A percentile compares a stretch with the other conserved stretches of the same genome.
These are phyloP conservation scores for Lanmaoa rubissima DNA, from an alignment of 768 basidiomycete species.

Conservation along the genomic window DNA sequence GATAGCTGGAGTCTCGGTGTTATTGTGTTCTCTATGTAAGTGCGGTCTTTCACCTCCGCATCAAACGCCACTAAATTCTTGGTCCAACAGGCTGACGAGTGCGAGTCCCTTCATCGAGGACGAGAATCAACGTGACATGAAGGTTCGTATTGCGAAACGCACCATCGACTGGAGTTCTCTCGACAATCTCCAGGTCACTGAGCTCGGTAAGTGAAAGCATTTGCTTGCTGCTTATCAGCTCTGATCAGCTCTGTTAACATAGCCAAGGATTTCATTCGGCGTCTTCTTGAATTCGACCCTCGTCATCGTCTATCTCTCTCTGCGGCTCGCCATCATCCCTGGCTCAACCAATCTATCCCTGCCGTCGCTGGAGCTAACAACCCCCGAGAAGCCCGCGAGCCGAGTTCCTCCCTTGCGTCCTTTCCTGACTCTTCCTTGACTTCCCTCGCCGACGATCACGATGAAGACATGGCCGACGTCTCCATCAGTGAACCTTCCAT, in stretches of 20 bases:
- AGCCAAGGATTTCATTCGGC: conserved; percentile 67
- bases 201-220: conserved; percentile 41
- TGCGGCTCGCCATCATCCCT: conserved; percentile 69
- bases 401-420: conserved; percentile 10
- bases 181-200: conserved; percentile 36
- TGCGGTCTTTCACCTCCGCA: background rate
- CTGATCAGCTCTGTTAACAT: conserved; percentile 32
- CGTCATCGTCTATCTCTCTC: conserved; percentile 65
- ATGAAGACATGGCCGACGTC: conserved; percentile 16
- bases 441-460: conserved; percentile 23
- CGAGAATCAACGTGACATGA: conserved; percentile 55
- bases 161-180: conserved; percentile 62
- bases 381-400: background rate
- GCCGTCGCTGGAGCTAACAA: background rate
- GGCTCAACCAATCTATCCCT: conserved; percentile 46
- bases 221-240: background rate
- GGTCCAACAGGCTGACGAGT: conserved; percentile 64
- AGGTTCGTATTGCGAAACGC: conserved; percentile 56
- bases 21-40: conserved; percentile 88
- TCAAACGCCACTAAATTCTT: background rate
- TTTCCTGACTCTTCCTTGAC: conserved; percentile 20
- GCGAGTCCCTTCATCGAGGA: conserved; percentile 80
- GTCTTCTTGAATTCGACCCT: conserved; percentile 67
- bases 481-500: conserved; percentile 24
- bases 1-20: conserved; percentile 98